Percentiles rank a stretch among this genome's conserved stretches.
Evolutionary conservation across 768 basidiomycete species (phyloP).

Genomic region (Steccherinum ochraceum): DNA sequence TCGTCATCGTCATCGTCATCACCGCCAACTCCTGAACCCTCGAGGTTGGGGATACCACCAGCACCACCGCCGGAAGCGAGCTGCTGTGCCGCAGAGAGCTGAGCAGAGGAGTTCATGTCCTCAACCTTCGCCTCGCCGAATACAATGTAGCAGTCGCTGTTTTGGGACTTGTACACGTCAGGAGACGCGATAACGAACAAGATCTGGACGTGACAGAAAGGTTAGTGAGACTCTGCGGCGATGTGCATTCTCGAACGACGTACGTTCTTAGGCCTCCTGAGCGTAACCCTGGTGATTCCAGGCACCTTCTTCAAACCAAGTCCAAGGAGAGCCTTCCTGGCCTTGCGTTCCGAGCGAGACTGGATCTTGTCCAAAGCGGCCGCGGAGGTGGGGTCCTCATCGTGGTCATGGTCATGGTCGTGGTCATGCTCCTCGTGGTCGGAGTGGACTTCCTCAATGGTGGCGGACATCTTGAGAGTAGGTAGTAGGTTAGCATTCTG

Average conservation of each 20-base stretch:
- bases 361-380: constrained; percentile 90
- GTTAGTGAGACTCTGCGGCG: not conserved
- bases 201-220: constrained; percentile 37
- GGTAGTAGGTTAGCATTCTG: constrained; percentile 9
- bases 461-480: constrained; percentile 58
- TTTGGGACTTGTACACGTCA: constrained; percentile 96
- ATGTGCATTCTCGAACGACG: constrained; percentile 20
- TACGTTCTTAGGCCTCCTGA: constrained; percentile 92
- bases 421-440: constrained; percentile 51
- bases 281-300: constrained; percentile 90
- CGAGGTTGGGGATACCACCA: constrained; percentile 37
- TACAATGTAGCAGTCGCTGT: constrained; percentile 98
- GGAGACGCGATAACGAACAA: constrained; percentile 90
- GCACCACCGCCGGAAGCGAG: constrained; percentile 48
- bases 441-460: constrained; percentile 78
- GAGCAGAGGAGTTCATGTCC: constrained; percentile 79
- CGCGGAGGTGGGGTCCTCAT: constrained; percentile 80
- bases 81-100: constrained; percentile 75
- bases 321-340: constrained; percentile 85
- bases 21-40: constrained; percentile 44
- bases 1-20: constrained; percentile 68
- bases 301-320: constrained; percentile 91
- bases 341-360: constrained; percentile 91
- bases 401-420: constrained; percentile 42
- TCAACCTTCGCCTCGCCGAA: constrained; percentile 98